These are phyloP conservation scores for Clonostachys chloroleuca DNA, from an alignment of 2,329 filamentous ascomycete species.

Conservation along the genomic window DNA sequence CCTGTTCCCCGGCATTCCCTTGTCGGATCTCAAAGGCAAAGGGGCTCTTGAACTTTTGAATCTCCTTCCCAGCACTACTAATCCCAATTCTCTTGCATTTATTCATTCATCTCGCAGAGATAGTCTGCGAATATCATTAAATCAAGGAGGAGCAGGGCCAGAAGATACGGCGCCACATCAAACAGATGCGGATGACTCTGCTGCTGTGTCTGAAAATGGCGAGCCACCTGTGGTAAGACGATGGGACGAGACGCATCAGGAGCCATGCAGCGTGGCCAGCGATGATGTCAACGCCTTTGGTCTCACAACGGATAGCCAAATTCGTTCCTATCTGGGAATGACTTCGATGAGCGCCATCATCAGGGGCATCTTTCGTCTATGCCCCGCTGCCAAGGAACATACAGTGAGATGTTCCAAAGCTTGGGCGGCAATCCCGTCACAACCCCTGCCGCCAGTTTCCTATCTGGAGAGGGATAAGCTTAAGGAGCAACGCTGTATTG, in stretches of 20 bases:
- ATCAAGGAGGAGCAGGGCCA: not conserved
- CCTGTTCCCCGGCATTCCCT: slow-evolving; percentile 10
- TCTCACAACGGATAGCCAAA: slow-evolving; percentile 46
- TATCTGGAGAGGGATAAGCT: slow-evolving; percentile 27
- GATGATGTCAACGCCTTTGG: slow-evolving; percentile 24
- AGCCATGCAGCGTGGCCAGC: slow-evolving; percentile 13
- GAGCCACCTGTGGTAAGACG: slow-evolving; percentile 16
- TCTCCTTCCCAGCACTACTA: slow-evolving; percentile 3
- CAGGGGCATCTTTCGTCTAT: slow-evolving; percentile 45
- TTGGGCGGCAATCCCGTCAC: slow-evolving; percentile 13
- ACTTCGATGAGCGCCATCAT: slow-evolving; percentile 60
- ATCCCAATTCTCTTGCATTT: not conserved
- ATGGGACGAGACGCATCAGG: slow-evolving; percentile 18
- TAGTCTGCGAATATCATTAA: not conserved
- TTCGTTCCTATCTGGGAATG: slow-evolving; percentile 59
- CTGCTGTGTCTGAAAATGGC: slow-evolving; percentile 15
- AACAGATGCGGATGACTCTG: slow-evolving; percentile 10
- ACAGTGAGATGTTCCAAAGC: slow-evolving; percentile 14
- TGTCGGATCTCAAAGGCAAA: slow-evolving; percentile 11
- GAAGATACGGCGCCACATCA: not conserved
- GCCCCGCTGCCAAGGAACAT: slow-evolving; percentile 18
- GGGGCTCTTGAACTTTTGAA: slow-evolving; percentile 10
- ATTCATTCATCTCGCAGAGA: not conserved
- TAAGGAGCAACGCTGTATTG: slow-evolving; percentile 36
- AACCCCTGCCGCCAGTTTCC: slow-evolving; percentile 22